phyloP scores from a whole-genome alignment of 2,329 filamentous ascomycete genomes.

The Penicillium sp. region DNA sequence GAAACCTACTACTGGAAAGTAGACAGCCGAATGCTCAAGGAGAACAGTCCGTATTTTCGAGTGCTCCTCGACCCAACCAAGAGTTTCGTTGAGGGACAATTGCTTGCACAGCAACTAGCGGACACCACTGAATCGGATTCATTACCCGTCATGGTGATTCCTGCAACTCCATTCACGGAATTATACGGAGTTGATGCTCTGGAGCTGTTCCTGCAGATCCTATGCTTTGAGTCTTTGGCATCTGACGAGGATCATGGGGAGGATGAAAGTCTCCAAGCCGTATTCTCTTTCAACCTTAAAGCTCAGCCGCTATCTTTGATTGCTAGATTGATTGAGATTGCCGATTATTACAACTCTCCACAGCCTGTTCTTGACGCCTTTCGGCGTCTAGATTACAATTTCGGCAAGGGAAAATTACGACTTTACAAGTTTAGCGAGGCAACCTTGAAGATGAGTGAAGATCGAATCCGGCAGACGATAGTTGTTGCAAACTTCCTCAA shows the following conservation, averaged over 20 bases:
- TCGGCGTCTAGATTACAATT: constrained; percentile 30
- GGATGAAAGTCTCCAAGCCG: not conserved
- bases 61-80: constrained; percentile 45
- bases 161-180: constrained; percentile 27
- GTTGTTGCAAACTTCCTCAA: constrained; percentile 39
- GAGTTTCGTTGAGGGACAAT: constrained; percentile 43
- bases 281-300: constrained; percentile 31
- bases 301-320: constrained; percentile 34
- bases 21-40: constrained; percentile 33
- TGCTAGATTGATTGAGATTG: constrained; percentile 35
- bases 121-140: not conserved
- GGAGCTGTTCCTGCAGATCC: constrained; percentile 36
- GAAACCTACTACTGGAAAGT: constrained; percentile 36
- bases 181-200: constrained; percentile 35
- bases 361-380: constrained; percentile 27
- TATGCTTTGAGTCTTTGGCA: constrained; percentile 32
- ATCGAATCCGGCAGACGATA: constrained; percentile 43
- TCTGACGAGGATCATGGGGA: constrained; percentile 16
- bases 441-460: constrained; percentile 39
- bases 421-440: constrained; percentile 27
- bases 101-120: constrained; percentile 35
- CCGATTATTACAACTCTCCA: constrained; percentile 40
- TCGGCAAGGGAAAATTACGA: constrained; percentile 32
- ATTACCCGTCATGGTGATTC: constrained; percentile 34
- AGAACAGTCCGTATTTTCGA: constrained; percentile 43